These are phyloP conservation scores for Tricholoma bakamatsutake DNA, from an alignment of 768 basidiomycete genomes.

Conservation along the genomic window DNA sequence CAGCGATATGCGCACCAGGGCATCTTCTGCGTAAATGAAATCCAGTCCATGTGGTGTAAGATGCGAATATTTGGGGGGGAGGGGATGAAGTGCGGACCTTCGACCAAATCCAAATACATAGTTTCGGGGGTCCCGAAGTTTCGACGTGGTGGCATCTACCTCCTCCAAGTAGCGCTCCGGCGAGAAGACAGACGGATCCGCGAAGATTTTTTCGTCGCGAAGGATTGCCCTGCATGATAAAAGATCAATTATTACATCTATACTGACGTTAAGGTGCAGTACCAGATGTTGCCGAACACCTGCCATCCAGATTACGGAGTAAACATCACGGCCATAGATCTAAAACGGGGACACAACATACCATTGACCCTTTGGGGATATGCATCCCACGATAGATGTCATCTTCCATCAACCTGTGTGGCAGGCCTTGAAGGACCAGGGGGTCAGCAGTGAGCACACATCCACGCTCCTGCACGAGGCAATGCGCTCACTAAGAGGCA, in stretches of 20 bases:
- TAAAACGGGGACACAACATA: constrained; percentile 18
- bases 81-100: constrained; percentile 21
- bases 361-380: constrained; percentile 60
- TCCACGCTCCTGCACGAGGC: background rate
- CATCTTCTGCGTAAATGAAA: constrained; percentile 37
- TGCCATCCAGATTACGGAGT: constrained; percentile 6
- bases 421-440: constrained; percentile 37
- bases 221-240: constrained; percentile 35
- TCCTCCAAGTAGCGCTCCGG: constrained; percentile 47
- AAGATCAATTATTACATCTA: background rate
- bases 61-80: background rate
- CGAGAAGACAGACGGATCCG: constrained; percentile 42
- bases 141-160: constrained; percentile 21
- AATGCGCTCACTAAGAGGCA: constrained; percentile 45
- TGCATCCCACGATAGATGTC: constrained; percentile 53
- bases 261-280: background rate
- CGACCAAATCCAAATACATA: constrained; percentile 38
- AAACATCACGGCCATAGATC: background rate
- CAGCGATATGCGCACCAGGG: constrained; percentile 59
- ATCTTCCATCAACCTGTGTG: constrained; percentile 60
- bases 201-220: constrained; percentile 46
- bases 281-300: constrained; percentile 63
- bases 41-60: background rate
- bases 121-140: constrained; percentile 24
- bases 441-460: background rate